phyloP scores from a whole-genome alignment of 345 rosid species.

The Raphanus sativus region DNA sequence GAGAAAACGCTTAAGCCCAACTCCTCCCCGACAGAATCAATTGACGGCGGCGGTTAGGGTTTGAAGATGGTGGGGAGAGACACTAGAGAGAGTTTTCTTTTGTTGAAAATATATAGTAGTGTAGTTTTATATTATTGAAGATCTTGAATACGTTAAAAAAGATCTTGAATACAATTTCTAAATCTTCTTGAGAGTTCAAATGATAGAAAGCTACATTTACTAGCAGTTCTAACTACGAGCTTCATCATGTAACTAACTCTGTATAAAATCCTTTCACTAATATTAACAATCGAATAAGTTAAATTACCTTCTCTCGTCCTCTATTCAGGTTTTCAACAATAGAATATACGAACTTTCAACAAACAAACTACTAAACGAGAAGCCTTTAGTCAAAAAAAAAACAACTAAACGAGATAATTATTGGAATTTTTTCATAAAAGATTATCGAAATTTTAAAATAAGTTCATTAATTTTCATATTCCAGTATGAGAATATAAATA shows the following conservation, averaged over 20 bases:
- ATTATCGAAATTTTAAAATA: background rate
- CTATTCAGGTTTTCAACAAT: background rate
- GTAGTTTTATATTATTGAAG: too few relatives aligned
- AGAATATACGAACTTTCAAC: background rate
- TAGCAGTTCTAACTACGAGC: background rate
- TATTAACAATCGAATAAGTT: background rate
- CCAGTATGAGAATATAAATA: background rate
- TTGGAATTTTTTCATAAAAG: background rate
- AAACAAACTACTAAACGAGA: background rate
- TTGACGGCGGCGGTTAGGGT: too few relatives aligned
- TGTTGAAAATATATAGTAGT: too few relatives aligned
- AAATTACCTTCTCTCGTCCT: background rate
- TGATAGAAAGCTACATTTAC: background rate
- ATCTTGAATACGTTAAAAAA: background rate
- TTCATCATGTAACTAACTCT: background rate
- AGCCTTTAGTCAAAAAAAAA: background rate
- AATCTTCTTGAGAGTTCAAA: background rate
- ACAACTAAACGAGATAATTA: background rate
- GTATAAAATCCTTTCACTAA: background rate
- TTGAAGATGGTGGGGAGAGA: too few relatives aligned
- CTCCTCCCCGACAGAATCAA: too few relatives aligned
- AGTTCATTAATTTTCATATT: background rate
- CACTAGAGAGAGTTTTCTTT: too few relatives aligned
- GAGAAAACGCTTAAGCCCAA: too few relatives aligned
- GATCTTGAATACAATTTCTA: background rate